Evolutionary conservation across 177 flowering plant genomes (phyloP), one percentile per base, ranked within the genome.

Genomic region (Telopea speciosissima): DNA sequence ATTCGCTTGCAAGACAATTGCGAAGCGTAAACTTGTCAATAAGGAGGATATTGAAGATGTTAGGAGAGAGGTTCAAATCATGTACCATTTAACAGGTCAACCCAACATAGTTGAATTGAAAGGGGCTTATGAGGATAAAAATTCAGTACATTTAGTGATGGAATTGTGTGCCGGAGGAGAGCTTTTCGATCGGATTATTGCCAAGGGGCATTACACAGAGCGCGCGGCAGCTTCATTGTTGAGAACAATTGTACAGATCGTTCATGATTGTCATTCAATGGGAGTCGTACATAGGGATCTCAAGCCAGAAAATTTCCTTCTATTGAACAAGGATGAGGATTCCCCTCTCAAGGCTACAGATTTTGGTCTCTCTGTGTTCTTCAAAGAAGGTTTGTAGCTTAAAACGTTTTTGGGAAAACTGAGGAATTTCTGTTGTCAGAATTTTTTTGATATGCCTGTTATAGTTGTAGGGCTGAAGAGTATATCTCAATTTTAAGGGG

Each of bases 161-260:
- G 95, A 91, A 81, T 68, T 91, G 70, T 91, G 95, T 12, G 92
- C 92, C 1, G 94, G 94, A 19, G 96, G 97, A 19, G 97, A 91
- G 81, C 86, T 91, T 1, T 89, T 91, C 67, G 94, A 91, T 70
- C 77, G 89, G 67, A 89, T 91, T 52, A 88, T 91, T 24, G 86
- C 92, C 4, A 88, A 88, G 73, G 97, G 94, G 8, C 92, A 89
- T 80, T 91, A 88, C 75, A 83, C 94, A 0, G 97, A 91, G 70
- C 79, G 90, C 0, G 94, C 90, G 0, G 94, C 97, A 0, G 94
- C 94, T 0, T 84, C 90, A 0, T 74, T 91, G 80, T 59, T 87
- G 31, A 78, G 92, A 56, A 87, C 91, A 2, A 91, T 91, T 52
- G 97, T 91, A 8, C 89, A 89, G 76, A 86, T 91, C 17, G 87